phyloP scores from a whole-genome alignment of 2,329 filamentous ascomycete genomes.

The Sarocladium brachiariae region DNA sequence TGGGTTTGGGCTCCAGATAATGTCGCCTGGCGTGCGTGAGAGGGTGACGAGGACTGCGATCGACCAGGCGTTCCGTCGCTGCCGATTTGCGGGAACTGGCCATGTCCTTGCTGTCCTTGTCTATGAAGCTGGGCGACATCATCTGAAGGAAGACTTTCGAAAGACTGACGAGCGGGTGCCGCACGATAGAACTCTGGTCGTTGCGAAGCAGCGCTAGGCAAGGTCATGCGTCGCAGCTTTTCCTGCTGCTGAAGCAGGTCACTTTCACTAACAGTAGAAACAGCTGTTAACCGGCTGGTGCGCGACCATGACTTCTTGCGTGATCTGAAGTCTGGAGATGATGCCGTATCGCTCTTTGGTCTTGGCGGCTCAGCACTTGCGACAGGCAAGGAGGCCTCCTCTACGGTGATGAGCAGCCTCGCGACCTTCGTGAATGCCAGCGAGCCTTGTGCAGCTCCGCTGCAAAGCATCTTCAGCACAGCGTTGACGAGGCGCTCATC shows the following conservation, averaged over 20 bases:
- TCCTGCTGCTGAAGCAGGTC: constrained; percentile 50
- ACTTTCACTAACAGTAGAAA: constrained; percentile 43
- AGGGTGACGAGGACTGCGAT: neutral
- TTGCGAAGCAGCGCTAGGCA: constrained; percentile 32
- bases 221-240: constrained; percentile 49
- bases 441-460: constrained; percentile 44
- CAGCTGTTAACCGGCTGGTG: constrained; percentile 16
- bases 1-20: constrained; percentile 13
- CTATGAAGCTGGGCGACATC: neutral
- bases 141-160: constrained; percentile 37
- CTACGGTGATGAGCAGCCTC: constrained; percentile 38
- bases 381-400: constrained; percentile 24
- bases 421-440: constrained; percentile 51
- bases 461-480: constrained; percentile 48
- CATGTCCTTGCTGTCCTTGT: neutral
- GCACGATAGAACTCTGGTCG: constrained; percentile 31
- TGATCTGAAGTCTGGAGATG: constrained; percentile 9
- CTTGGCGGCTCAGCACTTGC: constrained; percentile 14
- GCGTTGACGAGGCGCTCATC: constrained; percentile 68
- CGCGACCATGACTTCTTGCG: constrained; percentile 3
- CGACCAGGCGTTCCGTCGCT: neutral
- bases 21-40: constrained; percentile 14
- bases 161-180: constrained; percentile 38
- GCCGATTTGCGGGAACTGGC: neutral
- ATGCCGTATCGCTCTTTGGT: constrained; percentile 9